Evolutionary conservation across 495 filamentous ascomycete species (phyloP).

Genomic region (Bacidia rubella): DNA sequence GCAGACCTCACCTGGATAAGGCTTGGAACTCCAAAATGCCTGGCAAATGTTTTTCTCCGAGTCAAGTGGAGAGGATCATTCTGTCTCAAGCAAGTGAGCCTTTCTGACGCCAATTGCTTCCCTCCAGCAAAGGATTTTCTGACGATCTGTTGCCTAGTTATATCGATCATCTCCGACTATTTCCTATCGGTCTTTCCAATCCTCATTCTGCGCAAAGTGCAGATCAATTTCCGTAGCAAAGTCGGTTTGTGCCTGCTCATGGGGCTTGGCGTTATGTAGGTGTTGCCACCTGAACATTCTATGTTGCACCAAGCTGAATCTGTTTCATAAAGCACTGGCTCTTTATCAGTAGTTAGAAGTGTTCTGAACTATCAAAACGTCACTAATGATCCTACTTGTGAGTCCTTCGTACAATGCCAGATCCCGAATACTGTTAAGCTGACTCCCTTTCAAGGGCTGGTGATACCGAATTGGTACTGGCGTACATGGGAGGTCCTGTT

Average conservation of each 20-base stretch:
- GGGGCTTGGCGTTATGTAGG: conserved; percentile 24
- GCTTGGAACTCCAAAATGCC: conserved; percentile 9
- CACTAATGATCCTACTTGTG: conserved; percentile 4
- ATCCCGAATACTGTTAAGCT: too few relatives aligned
- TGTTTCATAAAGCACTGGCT: background rate
- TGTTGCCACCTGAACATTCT: background rate
- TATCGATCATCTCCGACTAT: conserved; percentile 21
- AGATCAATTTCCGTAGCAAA: conserved; percentile 22
- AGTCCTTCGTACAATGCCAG: background rate
- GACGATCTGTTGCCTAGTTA: background rate
- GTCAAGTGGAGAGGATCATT: conserved; percentile 15
- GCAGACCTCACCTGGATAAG: conserved; percentile 7
- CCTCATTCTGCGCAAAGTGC: conserved; percentile 23
- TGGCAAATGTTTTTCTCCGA: conserved; percentile 8
- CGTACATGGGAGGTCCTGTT: conserved; percentile 10
- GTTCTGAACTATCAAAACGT: conserved; percentile 14
- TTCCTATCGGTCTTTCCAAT: conserved; percentile 25
- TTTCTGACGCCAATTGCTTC: background rate
- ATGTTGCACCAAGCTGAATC: background rate
- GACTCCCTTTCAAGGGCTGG: too few relatives aligned
- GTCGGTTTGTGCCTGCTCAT: conserved; percentile 25
- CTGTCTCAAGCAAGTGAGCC: conserved; percentile 12
- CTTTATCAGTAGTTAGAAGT: conserved; percentile 9
- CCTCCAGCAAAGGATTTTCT: conserved; percentile 5
- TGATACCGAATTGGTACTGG: conserved; percentile 13